Base-by-base conservation (phyloP, 345 rosid species). In the Citrus trifoliata region DNA sequence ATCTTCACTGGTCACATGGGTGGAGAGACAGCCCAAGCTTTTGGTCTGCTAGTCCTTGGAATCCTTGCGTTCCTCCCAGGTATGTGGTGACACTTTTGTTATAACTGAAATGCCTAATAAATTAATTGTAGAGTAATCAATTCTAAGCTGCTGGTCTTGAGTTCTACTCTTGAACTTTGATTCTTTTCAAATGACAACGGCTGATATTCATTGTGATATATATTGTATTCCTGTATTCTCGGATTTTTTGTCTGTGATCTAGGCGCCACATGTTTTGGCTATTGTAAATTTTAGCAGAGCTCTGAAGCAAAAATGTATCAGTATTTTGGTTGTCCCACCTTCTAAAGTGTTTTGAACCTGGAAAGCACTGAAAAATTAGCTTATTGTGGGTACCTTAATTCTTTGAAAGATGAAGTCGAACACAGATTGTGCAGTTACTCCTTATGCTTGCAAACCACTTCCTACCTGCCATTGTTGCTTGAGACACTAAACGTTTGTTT, bases 1-100 rank as follows among this genome's bases (percentile, higher is more conserved):
- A 87, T 95, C 83, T 82, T 93, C 73, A 87, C 89, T 6, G 97
- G 98, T 79, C 98, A 95, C 81, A 92, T 95, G 94, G 95, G 89
- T 55, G 97, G 94, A 59, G 97, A 95, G 46, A 83, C 80, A 63
- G 91, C 98, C 8, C 98, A 92, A 81, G 98, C 83, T 16, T 93
- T 89, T 73, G 98, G 97, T 30, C 94, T 93, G 74, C 80, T 93
- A 59, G 87, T 84, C 75, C 97, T 92, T 33, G 98, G 98, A 48
- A 56, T 93, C 78, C 87, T 95, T 75, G 80, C 97, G 65, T 95
- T 95, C 86, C 90, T 93, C 25, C 98, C 98, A 80, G 97, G 98
- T 95, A 83, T 38, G 56, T 55, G 4, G 46, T 0, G 25, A 4
- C 27, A 21, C 16, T 66, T 66, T 66, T 66, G 68, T n/a, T 9